Evolutionary conservation across 371 early-diverging fungal species (phyloP).

Genomic region (Mortierella sp.): DNA sequence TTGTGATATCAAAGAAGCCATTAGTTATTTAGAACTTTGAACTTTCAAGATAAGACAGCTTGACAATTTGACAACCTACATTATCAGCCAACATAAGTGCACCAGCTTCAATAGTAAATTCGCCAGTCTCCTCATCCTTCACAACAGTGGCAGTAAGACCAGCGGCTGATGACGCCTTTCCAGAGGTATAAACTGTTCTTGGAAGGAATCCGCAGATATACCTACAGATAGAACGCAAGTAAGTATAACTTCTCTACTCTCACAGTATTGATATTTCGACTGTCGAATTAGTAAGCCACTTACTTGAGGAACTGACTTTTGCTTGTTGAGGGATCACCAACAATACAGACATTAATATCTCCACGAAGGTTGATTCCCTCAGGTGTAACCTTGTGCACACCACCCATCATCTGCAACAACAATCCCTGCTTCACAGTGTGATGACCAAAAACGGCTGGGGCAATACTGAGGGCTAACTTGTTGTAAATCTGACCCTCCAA

Average conservation of each 20-base stretch:
- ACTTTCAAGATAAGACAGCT: background rate
- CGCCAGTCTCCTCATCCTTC: constrained; percentile 99
- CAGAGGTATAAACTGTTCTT: constrained; percentile 97
- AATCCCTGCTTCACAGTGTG: constrained; percentile 98
- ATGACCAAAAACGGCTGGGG: constrained; percentile 98
- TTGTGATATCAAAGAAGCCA: background rate
- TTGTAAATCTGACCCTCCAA: constrained; percentile 72
- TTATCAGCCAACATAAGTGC: constrained; percentile 99
- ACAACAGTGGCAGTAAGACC: constrained; percentile 99
- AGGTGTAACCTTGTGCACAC: constrained; percentile 94
- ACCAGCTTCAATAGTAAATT: constrained; percentile 99
- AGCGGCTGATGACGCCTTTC: constrained; percentile 99
- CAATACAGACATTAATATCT: constrained; percentile 99
- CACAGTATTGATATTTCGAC: background rate
- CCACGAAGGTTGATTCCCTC: constrained; percentile 98
- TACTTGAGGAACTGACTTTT: constrained; percentile 98
- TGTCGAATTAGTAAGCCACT: background rate
- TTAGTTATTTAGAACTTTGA: background rate
- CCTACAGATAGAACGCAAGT: constrained; percentile 44
- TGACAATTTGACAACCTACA: constrained; percentile 60
- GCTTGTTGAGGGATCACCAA: constrained; percentile 99
- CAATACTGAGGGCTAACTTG: constrained; percentile 87
- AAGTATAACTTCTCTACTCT: background rate
- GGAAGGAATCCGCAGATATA: constrained; percentile 92
- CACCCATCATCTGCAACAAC: constrained; percentile 96